Base-by-base conservation (phyloP, 768 basidiomycete species). In the Boletus bicolor region DNA sequence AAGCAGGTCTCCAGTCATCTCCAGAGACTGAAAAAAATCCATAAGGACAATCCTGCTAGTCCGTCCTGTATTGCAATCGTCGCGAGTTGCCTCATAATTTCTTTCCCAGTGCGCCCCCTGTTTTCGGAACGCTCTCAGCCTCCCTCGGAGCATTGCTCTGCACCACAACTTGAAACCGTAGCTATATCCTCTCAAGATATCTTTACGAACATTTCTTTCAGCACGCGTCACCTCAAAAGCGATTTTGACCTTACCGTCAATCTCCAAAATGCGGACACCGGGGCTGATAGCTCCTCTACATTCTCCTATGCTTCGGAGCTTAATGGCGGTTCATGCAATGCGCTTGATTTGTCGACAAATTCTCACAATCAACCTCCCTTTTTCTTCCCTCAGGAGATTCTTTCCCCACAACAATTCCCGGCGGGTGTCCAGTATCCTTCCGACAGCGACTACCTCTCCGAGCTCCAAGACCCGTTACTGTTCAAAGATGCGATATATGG, bases 1-100 rank as follows among this genome's bases (percentile, higher is more conserved):
- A 74, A 74, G 59, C 73, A 74, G 54, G 74, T 74, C 34, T 75
- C 73, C 26, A 74, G 73, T 56, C 75, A 76, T 38, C 65, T 74
- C 44, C 73, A 74, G 59, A 60, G 75, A 47, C 49, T 74, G 14
- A 73, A 76, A 50, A 75, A 70, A 36, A 65, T 65, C 11, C 63
- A 72, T 12, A 70, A 66, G 43, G 60, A 72, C 47, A 64, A 73
- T 44, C 65, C 70, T 26, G 49, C 65, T 19, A 67, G 73, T 74
- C 55, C 28, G 75, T 73, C 52, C 37, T 47, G 15, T 21, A 24
- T 28, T 37, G 2, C 36, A 9, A 39, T 24, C 12, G 26, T 51
- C 28, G 4, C 15, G 7, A 44, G n/a, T 50, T 30, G 9, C 28
- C 41, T 35, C 46, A 51, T 55, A 44, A 41, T 34, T 34, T 11